Base-by-base conservation (phyloP, 2,329 filamentous ascomycete species). In the Parastagonospora avenae region DNA sequence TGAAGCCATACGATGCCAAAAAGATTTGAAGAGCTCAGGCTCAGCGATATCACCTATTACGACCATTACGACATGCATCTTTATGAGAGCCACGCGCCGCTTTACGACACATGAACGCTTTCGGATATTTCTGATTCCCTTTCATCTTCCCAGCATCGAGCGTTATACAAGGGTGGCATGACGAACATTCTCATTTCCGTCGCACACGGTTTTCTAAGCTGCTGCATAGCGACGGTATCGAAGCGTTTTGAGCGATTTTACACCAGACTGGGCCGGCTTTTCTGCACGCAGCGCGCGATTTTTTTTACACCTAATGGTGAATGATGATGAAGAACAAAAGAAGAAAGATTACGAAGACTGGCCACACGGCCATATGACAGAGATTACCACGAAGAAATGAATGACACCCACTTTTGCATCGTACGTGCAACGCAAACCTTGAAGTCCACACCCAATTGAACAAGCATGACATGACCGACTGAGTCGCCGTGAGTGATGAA, bases 11-110 rank as follows among this genome's bases (percentile, higher is more conserved):
- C 39, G 16, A 43, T 32, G 45, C 27, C 30, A 35, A 54, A 63
- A 68, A 68, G 64, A 69, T 58, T 66, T 68, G 67, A 71, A 57
- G 67, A 65, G 68, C 68, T 64, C 68, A 68, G 60, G 68, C 68
- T 70, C 67, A 68, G 57, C 61, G 63, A 71, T 66, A 69, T 65
- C 63, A 68, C 14, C 55, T 55, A 60, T 56, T 46, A 54, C 33
- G 29, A 54, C 37, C 15, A 36, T 50, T 46, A 55, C 40, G 51
- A 52, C 45, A 24, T 57, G 51, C 51, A 58, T 48, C 24, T 53
- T 55, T 48, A 47, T 27, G 42, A 51, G 40, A 44, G 16, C 38
- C 30, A 40, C 37, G 39, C 30, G 24, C 6, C 27, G 15, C 45
- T 30, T 32, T 40, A 50, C 37, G 42, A 33, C 36, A 24, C 11